Evolutionary conservation across 2,329 filamentous ascomycete species (phyloP).

Genomic region (Scedosporium boydii): DNA sequence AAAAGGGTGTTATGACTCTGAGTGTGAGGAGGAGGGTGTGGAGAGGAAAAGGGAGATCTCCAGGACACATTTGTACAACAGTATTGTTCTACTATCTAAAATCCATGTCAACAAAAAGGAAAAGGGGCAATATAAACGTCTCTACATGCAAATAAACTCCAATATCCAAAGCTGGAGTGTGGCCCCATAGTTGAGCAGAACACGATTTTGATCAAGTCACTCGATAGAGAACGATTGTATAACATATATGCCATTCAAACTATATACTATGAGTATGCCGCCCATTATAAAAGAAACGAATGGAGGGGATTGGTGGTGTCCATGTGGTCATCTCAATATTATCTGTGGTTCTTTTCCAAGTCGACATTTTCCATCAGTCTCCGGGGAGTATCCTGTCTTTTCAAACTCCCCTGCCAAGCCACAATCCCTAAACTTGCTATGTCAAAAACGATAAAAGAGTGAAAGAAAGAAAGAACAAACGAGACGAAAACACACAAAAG

Average conservation of each 20-base stretch:
- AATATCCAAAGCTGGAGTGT: neutral
- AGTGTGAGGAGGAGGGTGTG: neutral
- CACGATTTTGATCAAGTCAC: too few relatives aligned
- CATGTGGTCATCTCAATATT: constrained; percentile 1
- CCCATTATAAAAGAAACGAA: neutral
- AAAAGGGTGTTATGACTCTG: neutral
- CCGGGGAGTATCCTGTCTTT: neutral
- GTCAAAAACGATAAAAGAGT: neutral
- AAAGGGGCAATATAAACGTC: neutral
- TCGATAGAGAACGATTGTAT: neutral
- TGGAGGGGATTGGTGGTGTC: neutral
- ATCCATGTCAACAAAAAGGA: neutral
- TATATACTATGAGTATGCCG: neutral
- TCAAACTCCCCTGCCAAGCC: neutral
- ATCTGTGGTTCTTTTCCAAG: neutral
- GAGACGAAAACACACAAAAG: constrained; percentile 1
- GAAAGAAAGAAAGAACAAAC: neutral
- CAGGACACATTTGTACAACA: neutral
- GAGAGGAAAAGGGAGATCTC: neutral
- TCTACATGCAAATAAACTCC: neutral
- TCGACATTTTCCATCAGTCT: neutral
- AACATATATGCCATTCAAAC: neutral
- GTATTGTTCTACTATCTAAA: neutral
- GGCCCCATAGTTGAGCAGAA: neutral
- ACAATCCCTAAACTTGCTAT: neutral